Conservation (phyloP, 2,329 filamentous ascomycete species). For the Bipolaris cookei region DNA sequence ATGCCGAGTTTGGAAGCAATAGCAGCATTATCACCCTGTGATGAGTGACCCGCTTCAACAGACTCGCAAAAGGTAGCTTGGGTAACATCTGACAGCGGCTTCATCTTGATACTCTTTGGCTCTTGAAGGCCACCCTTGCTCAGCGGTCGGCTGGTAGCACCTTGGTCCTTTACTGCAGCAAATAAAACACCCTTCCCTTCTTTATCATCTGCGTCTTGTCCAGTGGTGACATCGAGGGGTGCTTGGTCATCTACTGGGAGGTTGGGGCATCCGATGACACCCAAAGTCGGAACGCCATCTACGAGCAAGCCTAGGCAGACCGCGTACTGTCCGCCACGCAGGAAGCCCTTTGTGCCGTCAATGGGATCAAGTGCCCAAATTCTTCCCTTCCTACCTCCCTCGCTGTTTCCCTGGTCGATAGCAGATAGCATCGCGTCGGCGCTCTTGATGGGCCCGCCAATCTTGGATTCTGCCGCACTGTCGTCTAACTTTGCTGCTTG, state of each 20-base stretch:
- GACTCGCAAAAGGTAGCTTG: conserved; percentile 95
- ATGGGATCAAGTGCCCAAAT: conserved; percentile 98
- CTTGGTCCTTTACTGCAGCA: conserved; percentile 78
- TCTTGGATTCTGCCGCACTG: conserved; percentile 65
- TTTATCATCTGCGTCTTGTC: conserved; percentile 74
- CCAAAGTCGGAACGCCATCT: conserved; percentile 91
- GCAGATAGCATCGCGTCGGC: conserved; percentile 68
- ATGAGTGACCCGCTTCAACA: conserved; percentile 90
- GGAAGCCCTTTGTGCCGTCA: conserved; percentile 96
- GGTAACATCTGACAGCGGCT: conserved; percentile 72
- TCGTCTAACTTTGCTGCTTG: conserved; percentile 73
- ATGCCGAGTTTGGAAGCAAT: conserved; percentile 88
- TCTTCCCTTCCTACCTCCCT: conserved; percentile 74
- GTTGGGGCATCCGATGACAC: conserved; percentile 94
- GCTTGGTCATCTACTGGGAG: conserved; percentile 83
- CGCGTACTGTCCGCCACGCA: conserved; percentile 95
- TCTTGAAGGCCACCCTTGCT: conserved; percentile 61
- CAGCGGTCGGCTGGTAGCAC: conserved; percentile 80
- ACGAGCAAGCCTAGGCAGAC: conserved; percentile 92
- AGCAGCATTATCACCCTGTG: conserved; percentile 83
- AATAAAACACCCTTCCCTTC: conserved; percentile 86
- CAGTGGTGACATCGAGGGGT: conserved; percentile 73
- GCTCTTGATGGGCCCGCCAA: conserved; percentile 72
- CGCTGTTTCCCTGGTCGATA: conserved; percentile 67
- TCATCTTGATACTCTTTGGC: conserved; percentile 77